Base-by-base conservation (phyloP, 202 grass and related monocot species). In the Setaria italica region DNA sequence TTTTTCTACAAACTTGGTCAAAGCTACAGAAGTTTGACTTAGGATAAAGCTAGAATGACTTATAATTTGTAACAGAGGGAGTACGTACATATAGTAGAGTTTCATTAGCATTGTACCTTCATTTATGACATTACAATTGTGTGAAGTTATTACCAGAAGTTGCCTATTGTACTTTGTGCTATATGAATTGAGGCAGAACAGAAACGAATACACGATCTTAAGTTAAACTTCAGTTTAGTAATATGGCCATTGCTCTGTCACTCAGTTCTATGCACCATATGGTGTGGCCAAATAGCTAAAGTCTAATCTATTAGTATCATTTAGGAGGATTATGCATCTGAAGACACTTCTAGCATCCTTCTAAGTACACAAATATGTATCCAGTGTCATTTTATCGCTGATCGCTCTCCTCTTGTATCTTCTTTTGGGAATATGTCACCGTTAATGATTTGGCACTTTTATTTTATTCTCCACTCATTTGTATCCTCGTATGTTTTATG, bases 141-240 rank as follows among this genome's bases (percentile, higher is more conserved):
- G 46, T 37, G 3, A 88, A 74, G 50, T 84, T 70, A 91, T n/a
- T 77, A 42, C 48, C 30, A 51, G 57, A 75, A 64, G 20, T 84
- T 87, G 19, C 35, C 70, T 41, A 56, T 56, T 76, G 68, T 62
- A 80, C 62, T 66, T 57, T n/a, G 9, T 72, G 75, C 17, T 58
- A 77, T 49, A 80, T 65, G 72, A 10, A 49, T 47, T 4, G 10
- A 21, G 63, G 48, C 25, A 76, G 16, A 76, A 62, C 34, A 76
- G 29, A 62, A 83, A 19, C 79, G 47, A 86, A 25, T 49, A 45
- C 50, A 74, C 25, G 42, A 65, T 84, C 34, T 41, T 29, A 5
- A 76, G 25, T 76, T 21, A 20, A 68, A 76, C 34, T 39, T 76
- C 25, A 47, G 29, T 79, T 73, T 46, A 53, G 21, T 81, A n/a